Evolutionary conservation across 1,284 basidiomycete genomes (phyloP), one percentile per base, ranked within the genome.

Genomic region (Coniophora puteana): DNA sequence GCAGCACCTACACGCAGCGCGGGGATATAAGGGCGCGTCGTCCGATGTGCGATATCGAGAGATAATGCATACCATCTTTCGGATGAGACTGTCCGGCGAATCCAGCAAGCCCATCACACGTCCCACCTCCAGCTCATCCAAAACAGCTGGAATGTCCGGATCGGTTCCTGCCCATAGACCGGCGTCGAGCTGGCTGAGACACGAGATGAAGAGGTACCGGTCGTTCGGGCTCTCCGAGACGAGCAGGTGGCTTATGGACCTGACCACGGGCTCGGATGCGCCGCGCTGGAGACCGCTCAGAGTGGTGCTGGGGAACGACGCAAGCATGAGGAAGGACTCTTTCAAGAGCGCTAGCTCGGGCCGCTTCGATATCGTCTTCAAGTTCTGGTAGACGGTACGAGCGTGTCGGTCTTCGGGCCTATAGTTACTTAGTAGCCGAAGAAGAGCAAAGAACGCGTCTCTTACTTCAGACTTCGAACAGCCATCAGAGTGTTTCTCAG

Each of bases 101-200:
- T 79, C 72, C 18, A 89, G 61, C 16, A 83, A 61, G 43, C 69
- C 70, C 74, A 89, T 81, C 18, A 89, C 66, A 25, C 68, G 66
- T 44, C 81, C 80, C 23, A 89, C 85, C 44, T 89, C 85, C 70
- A 72, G 73, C 41, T 67, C 74, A 24, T 85, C 80, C 36, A 89
- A 58, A 4, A 77, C 62, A 3, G 76, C 62, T 25, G 72, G 69
- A 20, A 71, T 59, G 5, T 71, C 67, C 3, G 67, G 55, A 12
- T 58, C 61, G 4, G 70, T 79, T 8, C 85, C 86, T 5, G 83
- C 80, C 86, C 86, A 89, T 24, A 78, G 49, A 18, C 55, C 56
- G 4, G 77, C 70, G 48, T 80, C 71, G 10, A 88, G 47, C 32
- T 68, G 74, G 25, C 71, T 65, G 32, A 89, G 56, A 48, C 83